Percentiles rank a stretch among this genome's conserved stretches.
phyloP scores from a whole-genome alignment of 1,284 basidiomycete genomes.

The Ustilago cynodontis region DNA sequence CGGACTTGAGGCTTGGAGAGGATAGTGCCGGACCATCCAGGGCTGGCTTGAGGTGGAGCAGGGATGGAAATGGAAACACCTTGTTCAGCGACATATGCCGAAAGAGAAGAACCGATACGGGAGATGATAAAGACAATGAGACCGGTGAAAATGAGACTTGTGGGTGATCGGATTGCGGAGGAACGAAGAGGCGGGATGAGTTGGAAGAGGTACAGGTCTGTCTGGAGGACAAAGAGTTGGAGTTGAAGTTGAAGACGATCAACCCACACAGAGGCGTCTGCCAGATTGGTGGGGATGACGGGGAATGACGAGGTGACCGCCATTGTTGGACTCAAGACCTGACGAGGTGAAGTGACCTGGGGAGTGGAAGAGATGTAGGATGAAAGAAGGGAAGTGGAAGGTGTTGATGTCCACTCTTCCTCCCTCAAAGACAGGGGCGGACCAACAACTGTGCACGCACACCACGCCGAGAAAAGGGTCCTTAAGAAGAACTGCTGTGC shows the following conservation, averaged over 20 bases:
- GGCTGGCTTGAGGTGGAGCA: conserved; percentile 41
- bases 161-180: conserved; percentile 33
- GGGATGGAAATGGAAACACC: conserved; percentile 33
- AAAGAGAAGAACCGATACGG: conserved; percentile 14
- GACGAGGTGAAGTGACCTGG: not conserved
- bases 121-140: conserved; percentile 36
- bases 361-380: not conserved
- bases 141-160: conserved; percentile 35
- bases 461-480: not conserved
- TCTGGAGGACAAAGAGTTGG: conserved; percentile 38
- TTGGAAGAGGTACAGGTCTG: conserved; percentile 40
- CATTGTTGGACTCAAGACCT: not conserved
- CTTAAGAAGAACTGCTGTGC: not conserved
- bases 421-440: not conserved
- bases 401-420: too few species aligned
- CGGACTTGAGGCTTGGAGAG: conserved; percentile 36
- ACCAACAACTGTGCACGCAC: not conserved
- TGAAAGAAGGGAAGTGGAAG: not conserved
- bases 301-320: not conserved
- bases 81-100: conserved; percentile 22
- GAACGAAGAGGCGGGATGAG: conserved; percentile 31
- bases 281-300: not conserved
- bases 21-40: conserved; percentile 53
- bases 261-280: conserved; percentile 3
- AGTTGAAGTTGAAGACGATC: conserved; percentile 19